These are phyloP conservation scores for Vigna mungo DNA, from an alignment of 306 rosid genomes.

Conservation along the genomic window DNA sequence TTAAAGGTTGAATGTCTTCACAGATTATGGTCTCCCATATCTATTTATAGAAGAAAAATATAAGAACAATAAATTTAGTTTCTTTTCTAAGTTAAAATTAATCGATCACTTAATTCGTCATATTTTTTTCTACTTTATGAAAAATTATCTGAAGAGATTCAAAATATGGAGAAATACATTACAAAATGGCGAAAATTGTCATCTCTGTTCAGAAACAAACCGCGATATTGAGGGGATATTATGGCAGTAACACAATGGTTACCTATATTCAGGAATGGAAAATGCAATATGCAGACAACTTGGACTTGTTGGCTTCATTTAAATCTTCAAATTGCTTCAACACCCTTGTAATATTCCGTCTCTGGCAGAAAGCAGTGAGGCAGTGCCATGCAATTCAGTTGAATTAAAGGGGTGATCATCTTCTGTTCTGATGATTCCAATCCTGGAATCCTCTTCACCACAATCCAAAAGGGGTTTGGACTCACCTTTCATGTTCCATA, in stretches of 20 bases:
- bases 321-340: constrained; percentile 40
- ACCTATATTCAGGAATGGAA: constrained; percentile 13
- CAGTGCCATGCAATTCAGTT: constrained; percentile 46
- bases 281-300: constrained; percentile 4
- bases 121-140: too few relatives aligned
- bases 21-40: neutral
- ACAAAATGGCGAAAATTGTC: neutral
- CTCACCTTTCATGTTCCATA: constrained; percentile 57
- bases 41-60: too few relatives aligned
- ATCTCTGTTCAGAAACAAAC: constrained; percentile 18
- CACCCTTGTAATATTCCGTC: constrained; percentile 54
- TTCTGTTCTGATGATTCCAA: constrained; percentile 47
- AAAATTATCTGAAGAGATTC: too few relatives aligned
- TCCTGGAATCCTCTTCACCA: constrained; percentile 43
- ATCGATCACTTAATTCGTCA: too few relatives aligned
- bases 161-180: constrained; percentile 8
- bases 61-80: too few relatives aligned
- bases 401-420: constrained; percentile 78
- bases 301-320: constrained; percentile 18
- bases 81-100: too few relatives aligned
- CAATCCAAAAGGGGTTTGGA: constrained; percentile 57
- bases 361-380: constrained; percentile 64
- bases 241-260: constrained; percentile 17
- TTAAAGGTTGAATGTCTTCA: neutral
- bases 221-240: neutral